These are phyloP conservation scores for Solanum lignicaule DNA, from an alignment of 257 asterid species.

Conservation along the genomic window DNA sequence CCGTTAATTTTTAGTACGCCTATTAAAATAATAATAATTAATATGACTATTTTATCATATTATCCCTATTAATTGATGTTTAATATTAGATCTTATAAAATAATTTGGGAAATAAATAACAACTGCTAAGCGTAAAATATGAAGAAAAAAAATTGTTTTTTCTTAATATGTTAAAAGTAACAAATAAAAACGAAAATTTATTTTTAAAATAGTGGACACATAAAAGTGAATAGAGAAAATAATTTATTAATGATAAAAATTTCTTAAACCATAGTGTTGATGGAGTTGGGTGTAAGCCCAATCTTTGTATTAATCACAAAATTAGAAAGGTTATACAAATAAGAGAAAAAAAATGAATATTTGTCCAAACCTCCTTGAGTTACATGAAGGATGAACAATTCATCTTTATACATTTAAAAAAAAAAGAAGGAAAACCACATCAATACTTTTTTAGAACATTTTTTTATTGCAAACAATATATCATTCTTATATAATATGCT, in stretches of 20 bases:
- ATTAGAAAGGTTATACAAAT: not conserved
- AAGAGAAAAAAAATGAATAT: too few relatives aligned
- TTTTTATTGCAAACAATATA: not conserved
- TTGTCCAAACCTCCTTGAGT: not conserved
- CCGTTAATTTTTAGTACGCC: too few relatives aligned
- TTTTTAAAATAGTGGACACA: not conserved
- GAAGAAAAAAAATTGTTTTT: not conserved
- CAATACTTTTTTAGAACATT: not conserved
- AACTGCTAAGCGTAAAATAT: not conserved
- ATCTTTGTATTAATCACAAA: not conserved
- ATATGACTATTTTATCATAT: not conserved
- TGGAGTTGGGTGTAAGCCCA: not conserved
- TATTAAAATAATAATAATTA: too few relatives aligned
- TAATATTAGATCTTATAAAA: too few relatives aligned
- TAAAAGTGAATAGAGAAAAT: not conserved
- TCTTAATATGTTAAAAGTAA: too few relatives aligned
- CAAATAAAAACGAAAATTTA: too few relatives aligned
- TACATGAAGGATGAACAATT: not conserved
- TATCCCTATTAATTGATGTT: not conserved
- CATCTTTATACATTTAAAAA: not conserved
- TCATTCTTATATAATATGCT: not conserved
- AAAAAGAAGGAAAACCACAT: not conserved
- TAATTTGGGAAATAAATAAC: not conserved
- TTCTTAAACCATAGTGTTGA: not conserved
- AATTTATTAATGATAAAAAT: not conserved